Evolutionary conservation across 345 rosid species (phyloP), one percentile per base, ranked within the genome.

Genomic region (Lepidium aucheri): DNA sequence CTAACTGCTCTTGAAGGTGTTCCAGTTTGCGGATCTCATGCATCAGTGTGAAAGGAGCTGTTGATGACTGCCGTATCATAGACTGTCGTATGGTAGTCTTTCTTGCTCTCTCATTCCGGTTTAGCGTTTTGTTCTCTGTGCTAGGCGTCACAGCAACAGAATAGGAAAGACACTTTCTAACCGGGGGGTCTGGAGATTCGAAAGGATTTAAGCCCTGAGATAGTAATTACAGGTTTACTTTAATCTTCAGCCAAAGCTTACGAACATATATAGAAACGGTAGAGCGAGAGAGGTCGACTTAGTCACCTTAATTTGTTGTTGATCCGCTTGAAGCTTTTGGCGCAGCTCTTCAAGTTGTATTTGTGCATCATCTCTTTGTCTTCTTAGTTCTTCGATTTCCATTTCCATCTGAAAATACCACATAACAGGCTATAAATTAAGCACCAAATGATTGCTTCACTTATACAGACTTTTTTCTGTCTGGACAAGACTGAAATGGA

Each of bases 21-120:
- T 95, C 99, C 35, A 95, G 96, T 69, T 95, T 95, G 11, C 98
- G 98, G 61, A 95, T 95, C 84, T 95, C 99, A 69, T 95, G 87
- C 96, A 91, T 85, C n/a, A 95, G 75, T 17, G 97, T 80, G 74
- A 95, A 91, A 52, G 99, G 98, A 56, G 98, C 96, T 53, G 96
- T 71, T 63, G 98, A 89, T 63, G 98, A 95, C 65, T 89, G 96
- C 73, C 91, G 86, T 84, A 91, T 83, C 90, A 91, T 83, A 42
- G 99, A 95, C 64, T 86, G 95, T 65, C 99, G 87, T 30, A 86
- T 35, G 40, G 79, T 57, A 24, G 80, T 79, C 74, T 79, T 95
- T 72, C 88, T 84, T 39, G 80, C 81, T 82, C 77, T 78, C 51
- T 84, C 93, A 57, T 76, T 41, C 12, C 76, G 68, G 64, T 70